Base-by-base conservation (phyloP, 2,329 filamentous ascomycete species). In the Capronia americana region DNA sequence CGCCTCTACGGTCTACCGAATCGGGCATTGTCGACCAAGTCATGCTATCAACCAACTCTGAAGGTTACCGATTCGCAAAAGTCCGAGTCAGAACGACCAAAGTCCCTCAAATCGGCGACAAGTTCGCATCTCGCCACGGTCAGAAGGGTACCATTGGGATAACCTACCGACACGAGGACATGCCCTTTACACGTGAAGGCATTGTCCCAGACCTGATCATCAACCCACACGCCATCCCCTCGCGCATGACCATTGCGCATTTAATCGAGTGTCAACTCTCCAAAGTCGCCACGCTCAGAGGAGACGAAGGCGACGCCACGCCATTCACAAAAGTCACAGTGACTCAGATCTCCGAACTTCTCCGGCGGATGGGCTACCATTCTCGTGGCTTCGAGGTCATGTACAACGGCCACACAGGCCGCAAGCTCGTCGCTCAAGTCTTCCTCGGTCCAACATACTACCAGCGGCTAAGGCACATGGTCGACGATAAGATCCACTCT, bases 401-500 rank as follows among this genome's bases (percentile, higher is more conserved):
- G 92, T 99, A 97, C 83, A 96, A 99, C 77, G 95, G 96, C 3
- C 93, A 99, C 80, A 99, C 95, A 4, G 95, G 95, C 60, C 89
- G 89, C 73, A 99, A 99, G 84, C 84, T 98, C 71, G 90, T 92
- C 53, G 92, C 93, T 0, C 95, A 99, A 79, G 90, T 98, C 63
- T 99, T 99, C 87, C 87, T 99, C 65, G 95, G 95, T 8, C 95
- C 95, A 0, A 99, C 95, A 0, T 99, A 99, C 83, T 99, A 99
- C 82, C 95, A 99, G 81, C 93, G 96, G 79, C 87, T 99, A 67
- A 90, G 95, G 71, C 96, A 99, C 82, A 99, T 99, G 96, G 96
- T 99, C 73, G 95, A 99, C 79, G 95, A 99, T 85, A 99, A 99
- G 87, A 99, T 99, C 74, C 95, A 99, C 82, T 96, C 95, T n/a